Evolutionary conservation across 495 filamentous ascomycete species (phyloP).

Genomic region (Arthonia radiata): DNA sequence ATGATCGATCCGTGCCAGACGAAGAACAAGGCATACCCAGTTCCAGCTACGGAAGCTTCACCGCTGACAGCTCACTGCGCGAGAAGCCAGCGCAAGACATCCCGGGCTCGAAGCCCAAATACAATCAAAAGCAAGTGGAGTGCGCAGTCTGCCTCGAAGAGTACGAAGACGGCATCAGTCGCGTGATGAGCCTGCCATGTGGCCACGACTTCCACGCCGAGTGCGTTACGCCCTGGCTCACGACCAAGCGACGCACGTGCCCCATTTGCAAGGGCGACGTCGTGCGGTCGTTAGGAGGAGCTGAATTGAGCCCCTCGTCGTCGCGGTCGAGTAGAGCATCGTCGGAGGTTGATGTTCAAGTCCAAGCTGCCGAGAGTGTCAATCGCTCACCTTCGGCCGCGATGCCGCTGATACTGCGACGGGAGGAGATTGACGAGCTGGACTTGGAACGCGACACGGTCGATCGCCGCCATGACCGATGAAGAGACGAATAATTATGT

Average conservation of each 20-base stretch:
- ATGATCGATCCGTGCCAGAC: constrained; percentile 14
- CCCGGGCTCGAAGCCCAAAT: constrained; percentile 24
- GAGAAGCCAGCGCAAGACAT: constrained; percentile 5
- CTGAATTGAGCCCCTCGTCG: not conserved
- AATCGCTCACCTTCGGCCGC: not conserved
- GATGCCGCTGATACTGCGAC: too few relatives aligned
- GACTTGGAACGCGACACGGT: too few relatives aligned
- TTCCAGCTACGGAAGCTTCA: constrained; percentile 1
- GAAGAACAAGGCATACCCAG: constrained; percentile 3
- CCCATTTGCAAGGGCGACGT: constrained; percentile 97
- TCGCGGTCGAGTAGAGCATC: not conserved
- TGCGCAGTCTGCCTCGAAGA: constrained; percentile 97
- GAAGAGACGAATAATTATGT: too few relatives aligned
- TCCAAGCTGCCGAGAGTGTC: not conserved
- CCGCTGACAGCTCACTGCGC: constrained; percentile 2
- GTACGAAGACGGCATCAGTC: constrained; percentile 80
- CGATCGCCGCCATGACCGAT: too few relatives aligned
- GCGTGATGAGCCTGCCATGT: constrained; percentile 94
- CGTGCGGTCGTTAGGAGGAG: constrained; percentile 21
- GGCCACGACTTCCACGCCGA: constrained; percentile 94
- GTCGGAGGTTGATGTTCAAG: not conserved
- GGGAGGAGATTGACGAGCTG: too few relatives aligned
- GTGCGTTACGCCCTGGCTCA: constrained; percentile 99
- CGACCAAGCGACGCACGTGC: constrained; percentile 78
- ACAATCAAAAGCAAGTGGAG: constrained; percentile 68